phyloP scores from a whole-genome alignment of 2,329 filamentous ascomycete species.

The Hypoxylon sp. region DNA sequence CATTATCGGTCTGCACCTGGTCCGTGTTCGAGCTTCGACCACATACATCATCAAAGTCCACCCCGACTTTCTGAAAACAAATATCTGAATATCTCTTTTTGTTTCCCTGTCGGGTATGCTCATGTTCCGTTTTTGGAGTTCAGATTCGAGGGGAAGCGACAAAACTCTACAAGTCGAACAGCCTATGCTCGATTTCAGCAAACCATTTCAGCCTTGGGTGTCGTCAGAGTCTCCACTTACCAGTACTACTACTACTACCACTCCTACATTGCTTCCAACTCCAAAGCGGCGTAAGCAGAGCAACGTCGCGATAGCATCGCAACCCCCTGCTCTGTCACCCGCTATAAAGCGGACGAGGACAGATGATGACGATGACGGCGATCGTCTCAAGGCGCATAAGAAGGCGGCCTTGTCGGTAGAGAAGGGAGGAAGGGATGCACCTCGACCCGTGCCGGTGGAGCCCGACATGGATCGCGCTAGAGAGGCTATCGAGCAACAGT shows the following conservation, averaged over 20 bases:
- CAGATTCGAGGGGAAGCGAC: slow-evolving; percentile 71
- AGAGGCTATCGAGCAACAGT: slow-evolving; percentile 85
- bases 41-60: slow-evolving; percentile 32
- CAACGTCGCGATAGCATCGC: slow-evolving; percentile 55
- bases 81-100: slow-evolving; percentile 23
- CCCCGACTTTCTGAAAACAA: slow-evolving; percentile 4
- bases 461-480: slow-evolving; percentile 69
- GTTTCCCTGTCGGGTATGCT: slow-evolving; percentile 59
- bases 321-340: slow-evolving; percentile 46
- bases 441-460: slow-evolving; percentile 30
- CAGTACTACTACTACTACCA: slow-evolving; percentile 31
- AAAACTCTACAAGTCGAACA: slow-evolving; percentile 62
- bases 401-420: slow-evolving; percentile 48
- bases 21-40: slow-evolving; percentile 47
- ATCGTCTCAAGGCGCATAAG: slow-evolving; percentile 53
- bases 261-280: slow-evolving; percentile 49
- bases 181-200: slow-evolving; percentile 58
- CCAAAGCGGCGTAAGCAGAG: slow-evolving; percentile 54
- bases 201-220: slow-evolving; percentile 56
- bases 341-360: slow-evolving; percentile 62
- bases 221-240: slow-evolving; percentile 49
- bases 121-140: slow-evolving; percentile 75
- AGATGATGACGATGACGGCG: slow-evolving; percentile 52
- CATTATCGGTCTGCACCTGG: slow-evolving; percentile 38
- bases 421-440: slow-evolving; percentile 37